Percentiles rank a stretch among this genome's conserved stretches.
These are phyloP conservation scores for Fusarium brevicatenulatum DNA, from an alignment of 2,329 filamentous ascomycete genomes.

Conservation along the genomic window DNA sequence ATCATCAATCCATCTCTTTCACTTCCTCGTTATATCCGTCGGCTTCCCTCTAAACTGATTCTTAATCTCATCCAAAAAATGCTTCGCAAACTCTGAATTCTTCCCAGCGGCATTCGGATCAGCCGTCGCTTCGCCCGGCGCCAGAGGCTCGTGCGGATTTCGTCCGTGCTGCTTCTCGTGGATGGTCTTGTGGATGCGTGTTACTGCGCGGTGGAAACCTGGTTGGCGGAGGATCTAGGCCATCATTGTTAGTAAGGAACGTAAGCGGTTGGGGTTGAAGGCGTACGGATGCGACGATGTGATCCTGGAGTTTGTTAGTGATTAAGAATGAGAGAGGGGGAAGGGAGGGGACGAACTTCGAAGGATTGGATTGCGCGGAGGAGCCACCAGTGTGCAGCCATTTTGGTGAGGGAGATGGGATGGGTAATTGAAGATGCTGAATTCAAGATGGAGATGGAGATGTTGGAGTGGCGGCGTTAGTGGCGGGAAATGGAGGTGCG, in stretches of 20 bases:
- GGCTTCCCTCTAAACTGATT: slow-evolving; percentile 61
- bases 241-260: slow-evolving; percentile 9
- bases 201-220: slow-evolving; percentile 62
- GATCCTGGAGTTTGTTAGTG: slow-evolving; percentile 44
- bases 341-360: slow-evolving; percentile 40
- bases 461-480: not conserved
- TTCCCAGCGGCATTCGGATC: slow-evolving; percentile 46
- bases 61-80: slow-evolving; percentile 62
- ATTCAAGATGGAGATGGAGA: not conserved
- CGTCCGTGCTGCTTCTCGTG: slow-evolving; percentile 61
- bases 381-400: slow-evolving; percentile 49
- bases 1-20: not conserved
- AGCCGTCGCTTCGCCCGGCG: slow-evolving; percentile 62
- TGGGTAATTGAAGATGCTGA: not conserved
- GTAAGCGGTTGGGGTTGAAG: not conserved
- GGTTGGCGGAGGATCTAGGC: slow-evolving; percentile 59
- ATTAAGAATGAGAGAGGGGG: rapidly evolving
- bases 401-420: slow-evolving; percentile 21
- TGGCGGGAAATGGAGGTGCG: slow-evolving; percentile 20
- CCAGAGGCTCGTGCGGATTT: slow-evolving; percentile 61
- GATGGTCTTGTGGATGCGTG: slow-evolving; percentile 61
- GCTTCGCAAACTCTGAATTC: slow-evolving; percentile 52
- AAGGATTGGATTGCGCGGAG: slow-evolving; percentile 50
- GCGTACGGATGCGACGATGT: slow-evolving; percentile 48
- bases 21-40: slow-evolving; percentile 50